Evolutionary conservation across 1,284 basidiomycete species (phyloP).

Genomic region (Ganoderma boninense): DNA sequence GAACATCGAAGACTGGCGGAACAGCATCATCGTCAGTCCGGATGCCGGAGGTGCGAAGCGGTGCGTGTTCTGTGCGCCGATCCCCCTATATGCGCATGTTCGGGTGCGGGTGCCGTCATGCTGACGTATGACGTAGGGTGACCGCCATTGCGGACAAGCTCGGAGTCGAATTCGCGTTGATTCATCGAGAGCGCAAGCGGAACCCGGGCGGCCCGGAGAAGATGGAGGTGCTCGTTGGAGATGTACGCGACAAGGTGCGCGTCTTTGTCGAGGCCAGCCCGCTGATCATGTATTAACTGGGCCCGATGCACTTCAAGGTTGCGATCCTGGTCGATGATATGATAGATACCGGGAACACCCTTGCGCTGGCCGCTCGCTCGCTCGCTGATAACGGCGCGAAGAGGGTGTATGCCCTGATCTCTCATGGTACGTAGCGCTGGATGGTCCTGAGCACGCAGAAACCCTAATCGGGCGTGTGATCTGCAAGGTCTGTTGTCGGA

Average conservation of each 20-base stretch:
- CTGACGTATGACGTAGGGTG: slow-evolving; percentile 60
- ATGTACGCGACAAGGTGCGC: slow-evolving; percentile 88
- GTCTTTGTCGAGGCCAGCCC: slow-evolving; percentile 1
- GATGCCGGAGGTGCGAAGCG: slow-evolving; percentile 99
- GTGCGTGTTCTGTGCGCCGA: slow-evolving; percentile 53
- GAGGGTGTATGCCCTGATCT: slow-evolving; percentile 89
- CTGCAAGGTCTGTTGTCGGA: slow-evolving; percentile 86
- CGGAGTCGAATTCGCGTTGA: slow-evolving; percentile 95
- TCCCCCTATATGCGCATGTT: slow-evolving; percentile 5
- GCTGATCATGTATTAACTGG: background rate
- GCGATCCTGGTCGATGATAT: slow-evolving; percentile 98
- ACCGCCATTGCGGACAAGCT: slow-evolving; percentile 96
- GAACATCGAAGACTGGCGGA: slow-evolving; percentile 86
- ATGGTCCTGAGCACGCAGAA: slow-evolving; percentile 11
- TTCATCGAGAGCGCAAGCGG: slow-evolving; percentile 88
- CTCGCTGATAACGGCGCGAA: slow-evolving; percentile 90
- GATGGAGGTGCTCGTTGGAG: slow-evolving; percentile 98
- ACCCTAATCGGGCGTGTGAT: slow-evolving; percentile 17
- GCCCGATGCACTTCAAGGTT: slow-evolving; percentile 53
- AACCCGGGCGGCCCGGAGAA: slow-evolving; percentile 66
- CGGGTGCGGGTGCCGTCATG: slow-evolving; percentile 18
- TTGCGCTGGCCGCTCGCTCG: slow-evolving; percentile 86
- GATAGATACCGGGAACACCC: slow-evolving; percentile 94
- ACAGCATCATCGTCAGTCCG: slow-evolving; percentile 94
- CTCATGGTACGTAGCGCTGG: slow-evolving; percentile 75